phyloP scores from a whole-genome alignment of 1,284 basidiomycete genomes.

The Entoloma clypeatum region DNA sequence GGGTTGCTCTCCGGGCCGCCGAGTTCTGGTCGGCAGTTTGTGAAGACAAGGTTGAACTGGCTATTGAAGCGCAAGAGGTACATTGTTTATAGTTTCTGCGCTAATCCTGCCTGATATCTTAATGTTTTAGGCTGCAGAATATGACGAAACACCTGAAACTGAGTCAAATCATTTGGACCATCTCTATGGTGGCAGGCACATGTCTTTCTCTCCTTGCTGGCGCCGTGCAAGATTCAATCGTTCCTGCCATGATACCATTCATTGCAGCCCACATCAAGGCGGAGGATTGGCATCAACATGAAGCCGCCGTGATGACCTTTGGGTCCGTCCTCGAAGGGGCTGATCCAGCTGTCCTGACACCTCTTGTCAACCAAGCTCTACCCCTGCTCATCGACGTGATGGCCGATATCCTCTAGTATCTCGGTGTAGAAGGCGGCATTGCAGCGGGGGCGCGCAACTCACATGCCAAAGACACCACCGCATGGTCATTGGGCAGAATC shows the following conservation, averaged over 20 bases:
- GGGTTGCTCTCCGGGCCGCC: conserved; percentile 91
- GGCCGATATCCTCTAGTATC: too few relatives aligned
- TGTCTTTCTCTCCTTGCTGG: conserved; percentile 86
- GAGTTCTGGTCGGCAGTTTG: conserved; percentile 99
- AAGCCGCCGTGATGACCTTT: conserved; percentile 97
- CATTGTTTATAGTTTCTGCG: background rate
- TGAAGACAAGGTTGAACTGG: conserved; percentile 92
- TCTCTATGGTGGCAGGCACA: conserved; percentile 93
- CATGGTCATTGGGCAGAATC: conserved; percentile 95
- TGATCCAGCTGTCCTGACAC: conserved; percentile 81
- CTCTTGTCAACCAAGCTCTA: conserved; percentile 91
- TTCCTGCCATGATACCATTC: conserved; percentile 91
- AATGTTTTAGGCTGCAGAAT: conserved; percentile 84
- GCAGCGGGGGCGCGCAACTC: too few relatives aligned
- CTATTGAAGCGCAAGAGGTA: conserved; percentile 87
- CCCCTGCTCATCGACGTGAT: conserved; percentile 95
- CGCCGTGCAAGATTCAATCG: conserved; percentile 90
- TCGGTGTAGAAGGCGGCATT: too few relatives aligned
- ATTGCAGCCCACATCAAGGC: conserved; percentile 94
- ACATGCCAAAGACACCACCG: conserved; percentile 94
- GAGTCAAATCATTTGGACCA: conserved; percentile 95
- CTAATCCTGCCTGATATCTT: too few relatives aligned
- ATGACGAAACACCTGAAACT: conserved; percentile 83
- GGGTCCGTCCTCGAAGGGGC: conserved; percentile 97
- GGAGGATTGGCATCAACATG: conserved; percentile 90